phyloP scores from a whole-genome alignment of 352 stramenopile species.

The Pythium guiyangense region DNA sequence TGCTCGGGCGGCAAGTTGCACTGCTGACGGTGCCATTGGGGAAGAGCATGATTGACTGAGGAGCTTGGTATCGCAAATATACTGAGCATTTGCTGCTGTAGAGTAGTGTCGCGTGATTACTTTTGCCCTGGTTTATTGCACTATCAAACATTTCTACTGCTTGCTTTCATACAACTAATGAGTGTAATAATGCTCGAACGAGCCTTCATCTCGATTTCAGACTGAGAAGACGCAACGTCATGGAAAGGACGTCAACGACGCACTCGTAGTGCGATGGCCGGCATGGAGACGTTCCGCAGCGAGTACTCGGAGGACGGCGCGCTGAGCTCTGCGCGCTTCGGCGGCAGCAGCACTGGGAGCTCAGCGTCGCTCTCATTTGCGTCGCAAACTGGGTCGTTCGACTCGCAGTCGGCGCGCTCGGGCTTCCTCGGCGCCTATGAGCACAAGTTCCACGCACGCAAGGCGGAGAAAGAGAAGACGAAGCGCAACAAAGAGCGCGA shows the following conservation, averaged over 20 bases:
- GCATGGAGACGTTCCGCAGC: conserved; percentile 29
- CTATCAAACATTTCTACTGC: too few species aligned
- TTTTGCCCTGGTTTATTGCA: too few species aligned
- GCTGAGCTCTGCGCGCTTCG: conserved; percentile 23
- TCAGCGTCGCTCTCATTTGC: conserved; percentile 34
- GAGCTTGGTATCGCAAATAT: too few species aligned
- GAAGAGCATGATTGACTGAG: too few species aligned
- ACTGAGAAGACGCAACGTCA: not conserved
- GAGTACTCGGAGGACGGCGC: conserved; percentile 33
- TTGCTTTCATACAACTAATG: too few species aligned
- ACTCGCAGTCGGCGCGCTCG: conserved; percentile 36
- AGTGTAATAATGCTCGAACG: too few species aligned
- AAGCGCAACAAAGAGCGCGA: conserved; percentile 36
- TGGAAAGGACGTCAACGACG: not conserved
- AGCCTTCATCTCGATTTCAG: too few species aligned
- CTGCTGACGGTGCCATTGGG: too few species aligned
- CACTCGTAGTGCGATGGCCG: not conserved
- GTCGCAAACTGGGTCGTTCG: conserved; percentile 24
- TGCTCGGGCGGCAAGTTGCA: too few species aligned
- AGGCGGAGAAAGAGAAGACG: conserved; percentile 49
- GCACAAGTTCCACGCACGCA: conserved; percentile 49
- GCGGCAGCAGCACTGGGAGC: conserved; percentile 13
- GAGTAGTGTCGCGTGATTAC: too few species aligned
- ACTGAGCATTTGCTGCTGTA: too few species aligned
- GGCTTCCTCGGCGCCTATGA: conserved; percentile 53